Base-by-base conservation (phyloP, 371 early-diverging fungal genomes). In the Mucor irregularis region DNA sequence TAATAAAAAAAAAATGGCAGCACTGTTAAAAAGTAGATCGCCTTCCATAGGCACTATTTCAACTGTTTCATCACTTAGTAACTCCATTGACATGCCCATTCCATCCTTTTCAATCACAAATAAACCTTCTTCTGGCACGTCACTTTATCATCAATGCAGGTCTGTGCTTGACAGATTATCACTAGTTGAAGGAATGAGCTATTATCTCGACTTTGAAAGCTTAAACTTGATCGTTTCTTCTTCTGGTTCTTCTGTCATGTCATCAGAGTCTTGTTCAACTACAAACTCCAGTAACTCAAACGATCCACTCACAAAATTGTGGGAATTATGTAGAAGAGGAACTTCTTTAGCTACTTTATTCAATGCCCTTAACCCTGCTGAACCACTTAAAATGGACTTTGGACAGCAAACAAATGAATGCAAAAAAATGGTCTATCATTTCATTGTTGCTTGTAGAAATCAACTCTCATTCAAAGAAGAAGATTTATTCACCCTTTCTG, bases 241-340 rank as follows among this genome's bases (percentile, higher is more conserved):
- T 8, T 59, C 61, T 10, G 47, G 58, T 13, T 50, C 65, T 16
- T 58, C 64, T 11, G 31, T 47, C 14, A 56, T 49, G 58, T 37
- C 61, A 57, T 73, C 49, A 47, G 73, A 68, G 57, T 64, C 55
- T 47, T 52, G 61, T 56, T 50, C 44, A 31, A 55, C 42, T 2
- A 37, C 47, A 16, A 42, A 47, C 26, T 26, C 9, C 39, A 49
- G 31, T 48, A 56, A 63, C 25, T 13, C 56, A 1, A 62, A 42
- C 9, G 93, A 95, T 62, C 97, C 97, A 21, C 82, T 95, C 19
- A 83, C 86, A 42, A 84, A 91, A 46, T 80, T 98, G 22, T 96
- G 94, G 93, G 76, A 78, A 35, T 83, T 91, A 37, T 93, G 95
- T 71, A 88, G 95, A 25, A 79, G 90, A 35, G 97, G 97, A 10